Percentiles rank a stretch among this genome's conserved stretches.
Evolutionary conservation across 176 grass and related monocot species (phyloP).

Genomic region (Tillandsia fasciculata): DNA sequence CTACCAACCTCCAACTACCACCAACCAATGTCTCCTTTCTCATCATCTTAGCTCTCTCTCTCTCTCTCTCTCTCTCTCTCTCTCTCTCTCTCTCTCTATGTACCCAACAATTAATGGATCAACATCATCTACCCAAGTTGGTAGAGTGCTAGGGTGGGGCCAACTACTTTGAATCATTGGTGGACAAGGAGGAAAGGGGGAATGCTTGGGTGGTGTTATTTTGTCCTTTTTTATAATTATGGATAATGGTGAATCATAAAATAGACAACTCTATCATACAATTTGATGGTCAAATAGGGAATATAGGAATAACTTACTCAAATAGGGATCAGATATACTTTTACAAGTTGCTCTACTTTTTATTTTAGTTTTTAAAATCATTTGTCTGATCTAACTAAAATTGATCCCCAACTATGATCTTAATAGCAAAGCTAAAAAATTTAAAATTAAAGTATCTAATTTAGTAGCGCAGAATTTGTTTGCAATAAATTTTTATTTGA

Average conservation of each 20-base stretch:
- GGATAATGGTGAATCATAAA: conserved; percentile 15
- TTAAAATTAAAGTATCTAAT: too few relatives aligned
- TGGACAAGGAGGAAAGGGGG: conserved; percentile 1
- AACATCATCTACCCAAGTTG: conserved; percentile 9
- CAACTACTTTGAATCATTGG: conserved; percentile 14
- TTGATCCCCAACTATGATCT: too few relatives aligned
- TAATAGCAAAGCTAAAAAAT: too few relatives aligned
- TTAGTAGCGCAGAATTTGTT: too few relatives aligned
- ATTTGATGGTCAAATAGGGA: conserved; percentile 32
- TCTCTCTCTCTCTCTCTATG: conserved; percentile 13
- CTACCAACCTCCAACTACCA: conserved; percentile 53
- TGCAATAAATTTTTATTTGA: too few relatives aligned
- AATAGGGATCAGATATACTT: not conserved
- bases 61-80: conserved; percentile 3
- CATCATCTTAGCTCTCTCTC: conserved; percentile 1
- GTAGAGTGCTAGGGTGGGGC: conserved; percentile 14
- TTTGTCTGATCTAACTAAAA: too few relatives aligned
- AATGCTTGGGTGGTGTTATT: conserved; percentile 31
- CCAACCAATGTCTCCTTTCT: conserved; percentile 21
- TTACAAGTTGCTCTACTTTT: not conserved
- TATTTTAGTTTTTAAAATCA: too few relatives aligned
- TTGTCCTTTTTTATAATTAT: conserved; percentile 14
- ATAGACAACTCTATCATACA: conserved; percentile 15
- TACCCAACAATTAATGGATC: not conserved
- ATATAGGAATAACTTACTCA: conserved; percentile 13